phyloP scores from a whole-genome alignment of 78 protist genomes.

The Cyanophora paradoxa region DNA sequence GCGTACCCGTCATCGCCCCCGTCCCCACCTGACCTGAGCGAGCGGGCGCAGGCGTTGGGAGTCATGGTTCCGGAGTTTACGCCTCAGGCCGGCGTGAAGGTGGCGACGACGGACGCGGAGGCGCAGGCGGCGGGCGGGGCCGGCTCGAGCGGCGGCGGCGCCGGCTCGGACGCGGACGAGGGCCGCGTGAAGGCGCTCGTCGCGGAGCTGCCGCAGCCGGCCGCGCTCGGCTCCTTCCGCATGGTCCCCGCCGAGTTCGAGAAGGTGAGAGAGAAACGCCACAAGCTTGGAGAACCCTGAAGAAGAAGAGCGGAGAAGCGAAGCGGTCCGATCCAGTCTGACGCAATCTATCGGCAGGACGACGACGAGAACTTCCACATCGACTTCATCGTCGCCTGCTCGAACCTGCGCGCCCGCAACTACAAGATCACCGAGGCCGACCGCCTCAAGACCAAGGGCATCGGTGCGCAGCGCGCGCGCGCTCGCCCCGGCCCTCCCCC shows the following conservation, averaged over 20 bases:
- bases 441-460: not conserved
- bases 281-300: too few relatives aligned
- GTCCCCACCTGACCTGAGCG: too few relatives aligned
- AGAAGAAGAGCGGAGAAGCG: not conserved
- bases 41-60: too few relatives aligned
- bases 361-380: constrained; percentile 98
- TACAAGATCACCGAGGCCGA: constrained; percentile 84
- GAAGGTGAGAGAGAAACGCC: not conserved
- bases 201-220: constrained; percentile 3
- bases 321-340: not conserved
- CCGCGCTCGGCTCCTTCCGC: not conserved
- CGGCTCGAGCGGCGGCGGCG: not conserved
- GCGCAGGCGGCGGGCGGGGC: constrained; percentile 14
- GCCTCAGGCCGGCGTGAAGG: constrained; percentile 69
- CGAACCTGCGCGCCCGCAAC: constrained; percentile 95
- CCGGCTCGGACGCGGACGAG: not conserved
- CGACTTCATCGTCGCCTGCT: constrained; percentile 89
- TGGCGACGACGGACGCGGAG: constrained; percentile 32
- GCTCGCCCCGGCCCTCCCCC: not conserved
- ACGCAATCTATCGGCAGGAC: constrained; percentile 58
- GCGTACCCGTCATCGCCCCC: too few relatives aligned
- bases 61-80: constrained; percentile 77
- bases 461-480: not conserved
- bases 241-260: not conserved
- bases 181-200: not conserved